Base-by-base conservation (phyloP, 306 rosid genomes). In the Castanea mollissima region DNA sequence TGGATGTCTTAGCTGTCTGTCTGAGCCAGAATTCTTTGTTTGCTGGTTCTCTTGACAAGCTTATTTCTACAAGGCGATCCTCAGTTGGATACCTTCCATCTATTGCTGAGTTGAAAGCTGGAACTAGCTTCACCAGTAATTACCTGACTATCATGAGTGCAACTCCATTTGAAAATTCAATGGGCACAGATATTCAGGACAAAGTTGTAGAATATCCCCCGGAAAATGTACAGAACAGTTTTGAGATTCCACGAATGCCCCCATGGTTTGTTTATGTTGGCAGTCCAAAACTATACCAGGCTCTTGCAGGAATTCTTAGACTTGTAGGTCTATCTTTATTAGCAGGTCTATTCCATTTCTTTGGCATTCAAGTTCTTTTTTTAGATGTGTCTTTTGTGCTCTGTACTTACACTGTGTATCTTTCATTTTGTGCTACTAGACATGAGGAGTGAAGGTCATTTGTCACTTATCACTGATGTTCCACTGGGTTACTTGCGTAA, bases 231-330 rank as follows among this genome's bases (percentile, higher is more conserved):
- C 84, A 80, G 79, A 81, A 80, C 79, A 82, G 71, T 52, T 87
- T 83, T 56, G 90, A 85, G 77, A 92, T 94, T 82, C 97, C 99
- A 29, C 92, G 88, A 74, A 91, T 91, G 97, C 99, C 99, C 85
- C 95, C 99, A 78, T 94, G 99, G 99, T 94, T 92, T 83, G 76
- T 80, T 75, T 78, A 83, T 73, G 80, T 87, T 79, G 97, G 99
- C 55, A 89, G 91, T 84, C 79, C 10, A 41, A 92, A 86, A 71
- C 83, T 90, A 63, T 94, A 94, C 83, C 83, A 90, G 85, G 87
- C 91, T 71, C 97, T 94, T 80, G 87, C 93, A 56, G 86, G 99
- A 87, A 91, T 89, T 83, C 97, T 94, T 78, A 89, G 93, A 79
- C 91, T 94, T 74, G 90, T 89, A 34, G 99, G 97, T 77, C 83